phyloP scores from a whole-genome alignment of 202 grass and related monocot species.

The Elaeis oleifera region DNA sequence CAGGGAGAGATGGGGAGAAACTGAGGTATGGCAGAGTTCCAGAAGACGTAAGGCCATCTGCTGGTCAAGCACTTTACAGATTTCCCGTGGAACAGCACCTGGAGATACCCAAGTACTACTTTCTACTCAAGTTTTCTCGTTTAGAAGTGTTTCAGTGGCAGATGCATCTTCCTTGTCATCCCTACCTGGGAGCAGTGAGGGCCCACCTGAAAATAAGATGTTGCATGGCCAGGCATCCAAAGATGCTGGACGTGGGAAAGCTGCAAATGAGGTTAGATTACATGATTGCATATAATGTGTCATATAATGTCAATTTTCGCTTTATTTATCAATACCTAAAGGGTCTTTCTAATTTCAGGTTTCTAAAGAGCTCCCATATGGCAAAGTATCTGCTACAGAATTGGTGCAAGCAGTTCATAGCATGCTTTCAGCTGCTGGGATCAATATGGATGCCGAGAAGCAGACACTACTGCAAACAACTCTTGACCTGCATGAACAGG shows the following conservation, averaged over 20 bases:
- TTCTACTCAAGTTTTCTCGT: conserved; percentile 83
- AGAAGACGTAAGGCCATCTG: conserved; percentile 86
- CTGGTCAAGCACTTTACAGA: conserved; percentile 79
- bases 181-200: conserved; percentile 24
- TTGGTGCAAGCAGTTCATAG: conserved; percentile 87
- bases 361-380: conserved; percentile 45
- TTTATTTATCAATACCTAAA: conserved; percentile 15
- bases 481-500: conserved; percentile 78
- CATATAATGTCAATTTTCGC: background rate
- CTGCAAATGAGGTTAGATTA: conserved; percentile 14
- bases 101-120: conserved; percentile 63
- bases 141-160: conserved; percentile 77
- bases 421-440: conserved; percentile 79
- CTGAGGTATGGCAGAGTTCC: conserved; percentile 87
- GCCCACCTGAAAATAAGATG: conserved; percentile 20
- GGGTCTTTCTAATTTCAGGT: conserved; percentile 35
- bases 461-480: conserved; percentile 74
- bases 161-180: conserved; percentile 38
- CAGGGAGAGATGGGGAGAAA: conserved; percentile 72
- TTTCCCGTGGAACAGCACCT: conserved; percentile 70
- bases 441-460: conserved; percentile 88
- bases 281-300: too few relatives aligned
- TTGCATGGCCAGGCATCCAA: conserved; percentile 25
- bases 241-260: conserved; percentile 24
- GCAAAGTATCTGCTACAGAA: conserved; percentile 81